Conservation (phyloP, 345 rosid species). For the Aurinia saxatilis region DNA sequence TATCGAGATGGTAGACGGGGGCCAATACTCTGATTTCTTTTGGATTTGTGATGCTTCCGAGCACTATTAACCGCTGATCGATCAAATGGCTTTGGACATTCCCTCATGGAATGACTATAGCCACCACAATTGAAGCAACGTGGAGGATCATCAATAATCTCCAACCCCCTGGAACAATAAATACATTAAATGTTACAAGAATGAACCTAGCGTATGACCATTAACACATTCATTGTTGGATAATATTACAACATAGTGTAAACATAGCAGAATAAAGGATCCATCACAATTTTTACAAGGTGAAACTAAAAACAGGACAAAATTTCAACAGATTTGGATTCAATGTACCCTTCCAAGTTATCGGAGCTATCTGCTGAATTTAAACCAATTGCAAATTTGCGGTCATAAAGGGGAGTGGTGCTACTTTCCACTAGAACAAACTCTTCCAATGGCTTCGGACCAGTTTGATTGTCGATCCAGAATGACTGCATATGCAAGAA, state of each 20-base stretch:
- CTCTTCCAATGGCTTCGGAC: constrained; percentile 27
- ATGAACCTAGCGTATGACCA: not conserved
- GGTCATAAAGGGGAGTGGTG: constrained; percentile 81
- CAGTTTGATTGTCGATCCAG: constrained; percentile 77
- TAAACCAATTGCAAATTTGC: constrained; percentile 70
- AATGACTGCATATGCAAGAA: constrained; percentile 62
- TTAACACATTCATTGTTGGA: not conserved
- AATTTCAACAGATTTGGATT: not conserved
- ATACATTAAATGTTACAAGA: constrained; percentile 11
- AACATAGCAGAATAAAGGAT: not conserved
- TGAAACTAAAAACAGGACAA: not conserved
- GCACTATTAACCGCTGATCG: constrained; percentile 76
- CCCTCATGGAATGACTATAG: constrained; percentile 79
- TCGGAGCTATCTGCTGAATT: constrained; percentile 57
- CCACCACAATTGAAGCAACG: constrained; percentile 97
- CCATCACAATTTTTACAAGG: not conserved
- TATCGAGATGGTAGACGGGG: constrained; percentile 61
- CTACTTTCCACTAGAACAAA: constrained; percentile 41
- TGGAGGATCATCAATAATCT: constrained; percentile 64
- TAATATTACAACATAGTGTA: not conserved
- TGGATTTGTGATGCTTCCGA: constrained; percentile 65
- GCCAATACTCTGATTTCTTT: constrained; percentile 52
- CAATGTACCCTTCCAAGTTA: constrained; percentile 57
- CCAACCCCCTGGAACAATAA: constrained; percentile 50
- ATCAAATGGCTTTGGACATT: constrained; percentile 86